Conservation (phyloP, 2,329 filamentous ascomycete genomes). For the Paecilomyces niveus region DNA sequence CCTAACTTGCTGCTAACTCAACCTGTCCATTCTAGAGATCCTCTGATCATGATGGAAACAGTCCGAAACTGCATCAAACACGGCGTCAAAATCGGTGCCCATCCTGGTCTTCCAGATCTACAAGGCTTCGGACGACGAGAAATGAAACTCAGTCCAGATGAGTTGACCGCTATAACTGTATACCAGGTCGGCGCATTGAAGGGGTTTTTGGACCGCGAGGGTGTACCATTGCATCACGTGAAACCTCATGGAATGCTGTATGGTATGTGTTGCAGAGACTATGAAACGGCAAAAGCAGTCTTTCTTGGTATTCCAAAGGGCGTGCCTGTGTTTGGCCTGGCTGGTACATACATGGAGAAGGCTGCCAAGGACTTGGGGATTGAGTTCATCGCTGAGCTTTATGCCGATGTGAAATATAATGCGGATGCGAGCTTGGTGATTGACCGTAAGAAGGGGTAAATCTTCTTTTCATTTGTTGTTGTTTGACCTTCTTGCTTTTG, state of each 20-base stretch:
- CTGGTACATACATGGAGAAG: constrained; percentile 49
- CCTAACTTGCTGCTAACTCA: too few relatives aligned
- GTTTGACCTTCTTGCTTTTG: too few relatives aligned
- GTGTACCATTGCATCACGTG: constrained; percentile 52
- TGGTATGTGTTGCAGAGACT: constrained; percentile 49
- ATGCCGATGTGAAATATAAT: constrained; percentile 52
- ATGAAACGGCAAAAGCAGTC: constrained; percentile 46
- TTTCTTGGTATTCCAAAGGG: constrained; percentile 47
- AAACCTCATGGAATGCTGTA: constrained; percentile 58
- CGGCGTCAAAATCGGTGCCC: constrained; percentile 52
- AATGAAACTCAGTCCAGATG: constrained; percentile 53
- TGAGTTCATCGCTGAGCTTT: constrained; percentile 48
- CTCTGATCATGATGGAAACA: constrained; percentile 56
- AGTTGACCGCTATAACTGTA: constrained; percentile 50
- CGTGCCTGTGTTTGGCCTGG: constrained; percentile 47
- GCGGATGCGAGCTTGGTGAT: constrained; percentile 46
- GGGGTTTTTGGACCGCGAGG: constrained; percentile 52
- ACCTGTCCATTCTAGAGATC: too few relatives aligned
- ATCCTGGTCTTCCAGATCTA: constrained; percentile 59
- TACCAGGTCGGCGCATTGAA: constrained; percentile 60
- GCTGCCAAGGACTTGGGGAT: constrained; percentile 47
- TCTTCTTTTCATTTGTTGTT: too few relatives aligned
- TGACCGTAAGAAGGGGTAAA: constrained; percentile 54
- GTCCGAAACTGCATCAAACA: constrained; percentile 52
- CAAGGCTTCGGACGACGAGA: constrained; percentile 58